A percentile compares a stretch with the other conserved stretches of the same genome.
phyloP scores from a whole-genome alignment of 331 rosid species.

The Quercus tomentella region DNA sequence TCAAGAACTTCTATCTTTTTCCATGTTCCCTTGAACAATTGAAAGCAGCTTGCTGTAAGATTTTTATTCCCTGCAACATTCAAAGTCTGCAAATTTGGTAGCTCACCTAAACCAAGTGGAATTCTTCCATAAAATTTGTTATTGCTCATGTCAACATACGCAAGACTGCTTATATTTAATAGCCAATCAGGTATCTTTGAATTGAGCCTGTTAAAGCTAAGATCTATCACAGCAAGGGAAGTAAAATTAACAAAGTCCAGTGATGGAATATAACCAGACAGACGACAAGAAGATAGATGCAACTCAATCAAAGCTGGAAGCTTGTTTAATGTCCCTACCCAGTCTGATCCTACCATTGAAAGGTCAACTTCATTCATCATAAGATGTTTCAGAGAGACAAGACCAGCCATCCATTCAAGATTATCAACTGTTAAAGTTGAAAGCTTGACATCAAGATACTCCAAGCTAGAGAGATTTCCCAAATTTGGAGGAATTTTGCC shows the following conservation, averaged over 20 bases:
- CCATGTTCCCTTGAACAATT: constrained; percentile 36
- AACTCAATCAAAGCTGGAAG: constrained; percentile 23
- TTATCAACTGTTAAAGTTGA: constrained; percentile 8
- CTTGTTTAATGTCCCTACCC: constrained; percentile 19
- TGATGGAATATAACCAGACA: constrained; percentile 20
- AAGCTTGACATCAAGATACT: constrained; percentile 26
- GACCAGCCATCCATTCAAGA: constrained; percentile 34
- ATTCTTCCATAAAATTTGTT: constrained; percentile 33
- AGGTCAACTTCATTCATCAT: constrained; percentile 30
- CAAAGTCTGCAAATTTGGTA: constrained; percentile 21
- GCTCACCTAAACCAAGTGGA: constrained; percentile 36
- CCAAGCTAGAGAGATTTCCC: constrained; percentile 35
- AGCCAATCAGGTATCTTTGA: constrained; percentile 45
- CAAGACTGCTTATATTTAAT: constrained; percentile 30
- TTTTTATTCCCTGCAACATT: neutral
- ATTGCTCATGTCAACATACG: neutral
- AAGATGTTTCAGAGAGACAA: constrained; percentile 30
- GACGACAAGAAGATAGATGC: constrained; percentile 11
- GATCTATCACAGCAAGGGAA: constrained; percentile 33
- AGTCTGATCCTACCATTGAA: constrained; percentile 24
- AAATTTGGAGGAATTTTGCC: constrained; percentile 26
- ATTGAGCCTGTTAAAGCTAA: constrained; percentile 7
- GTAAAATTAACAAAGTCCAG: constrained; percentile 23
- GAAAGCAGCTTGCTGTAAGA: constrained; percentile 33
- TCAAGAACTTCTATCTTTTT: constrained; percentile 4